phyloP scores from a whole-genome alignment of 192 early-diverging fungal species.

The Tieghemiomyces parasiticus region DNA sequence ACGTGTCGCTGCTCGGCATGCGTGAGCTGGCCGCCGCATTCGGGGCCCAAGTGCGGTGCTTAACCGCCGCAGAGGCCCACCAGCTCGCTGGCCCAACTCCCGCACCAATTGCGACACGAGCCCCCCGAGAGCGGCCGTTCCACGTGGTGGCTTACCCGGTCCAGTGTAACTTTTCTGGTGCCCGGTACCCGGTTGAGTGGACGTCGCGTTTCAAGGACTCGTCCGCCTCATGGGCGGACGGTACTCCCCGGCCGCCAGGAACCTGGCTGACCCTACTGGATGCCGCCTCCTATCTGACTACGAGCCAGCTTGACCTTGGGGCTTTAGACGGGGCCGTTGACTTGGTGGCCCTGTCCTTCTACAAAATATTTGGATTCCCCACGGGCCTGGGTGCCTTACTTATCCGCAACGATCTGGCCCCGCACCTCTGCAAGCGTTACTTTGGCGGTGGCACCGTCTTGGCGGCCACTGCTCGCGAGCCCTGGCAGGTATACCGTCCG shows the following conservation, averaged over 20 bases:
- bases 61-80: too few relatives aligned
- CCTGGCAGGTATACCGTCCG: conserved; percentile 38
- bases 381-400: conserved; percentile 69
- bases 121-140: conserved; percentile 12
- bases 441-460: conserved; percentile 73
- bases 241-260: conserved; percentile 11
- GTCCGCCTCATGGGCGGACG: not conserved
- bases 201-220: conserved; percentile 23
- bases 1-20: conserved; percentile 65
- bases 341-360: conserved; percentile 63
- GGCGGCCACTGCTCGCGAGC: conserved; percentile 31
- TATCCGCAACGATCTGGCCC: conserved; percentile 30
- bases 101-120: too few relatives aligned
- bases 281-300: conserved; percentile 52
- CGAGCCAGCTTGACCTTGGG: conserved; percentile 40
- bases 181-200: conserved; percentile 49
- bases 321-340: conserved; percentile 33
- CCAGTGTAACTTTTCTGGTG: conserved; percentile 75
- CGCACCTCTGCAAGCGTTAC: conserved; percentile 36
- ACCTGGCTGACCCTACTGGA: conserved; percentile 50
- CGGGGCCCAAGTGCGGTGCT: conserved; percentile 12
- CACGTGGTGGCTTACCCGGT: conserved; percentile 64
- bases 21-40: conserved; percentile 31
- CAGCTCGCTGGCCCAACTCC: too few relatives aligned
- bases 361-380: conserved; percentile 82